These are phyloP conservation scores for Pseudotsuga menziesii DNA, from an alignment of 75 land plant species.

Conservation along the genomic window DNA sequence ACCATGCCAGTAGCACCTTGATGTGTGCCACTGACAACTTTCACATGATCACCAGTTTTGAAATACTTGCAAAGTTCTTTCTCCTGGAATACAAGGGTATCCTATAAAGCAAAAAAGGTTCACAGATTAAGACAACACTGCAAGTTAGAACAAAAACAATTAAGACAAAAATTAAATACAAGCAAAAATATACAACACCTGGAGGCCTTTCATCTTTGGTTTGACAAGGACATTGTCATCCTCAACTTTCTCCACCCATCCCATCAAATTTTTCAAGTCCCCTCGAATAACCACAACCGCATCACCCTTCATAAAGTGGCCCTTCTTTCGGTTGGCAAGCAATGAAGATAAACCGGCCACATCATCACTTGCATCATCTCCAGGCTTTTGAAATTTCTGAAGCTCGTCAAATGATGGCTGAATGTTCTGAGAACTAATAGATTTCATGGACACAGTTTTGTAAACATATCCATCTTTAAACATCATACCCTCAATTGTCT, in stretches of 20 bases:
- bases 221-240: constrained; percentile 79
- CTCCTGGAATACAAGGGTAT: constrained; percentile 67
- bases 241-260: constrained; percentile 95
- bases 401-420: constrained; percentile 90
- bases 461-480: constrained; percentile 92
- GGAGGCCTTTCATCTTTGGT: constrained; percentile 63
- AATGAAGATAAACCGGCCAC: constrained; percentile 58
- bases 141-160: not conserved
- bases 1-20: constrained; percentile 99
- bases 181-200: constrained; percentile 34
- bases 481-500: constrained; percentile 55
- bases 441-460: constrained; percentile 78
- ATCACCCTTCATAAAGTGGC: constrained; percentile 97
- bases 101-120: constrained; percentile 30
- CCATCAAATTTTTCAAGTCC: constrained; percentile 83
- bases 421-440: constrained; percentile 59
- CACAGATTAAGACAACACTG: too few species aligned
- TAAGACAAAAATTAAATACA: not conserved
- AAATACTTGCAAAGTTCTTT: constrained; percentile 91
- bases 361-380: constrained; percentile 66
- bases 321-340: constrained; percentile 77
- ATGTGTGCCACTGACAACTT: constrained; percentile 83
- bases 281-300: constrained; percentile 89
- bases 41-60: constrained; percentile 94
- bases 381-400: constrained; percentile 81